Percentiles rank a stretch among this genome's conserved stretches.
Evolutionary conservation across 108 stramenopile species (phyloP).

Genomic region (Schizochytrium sp.): DNA sequence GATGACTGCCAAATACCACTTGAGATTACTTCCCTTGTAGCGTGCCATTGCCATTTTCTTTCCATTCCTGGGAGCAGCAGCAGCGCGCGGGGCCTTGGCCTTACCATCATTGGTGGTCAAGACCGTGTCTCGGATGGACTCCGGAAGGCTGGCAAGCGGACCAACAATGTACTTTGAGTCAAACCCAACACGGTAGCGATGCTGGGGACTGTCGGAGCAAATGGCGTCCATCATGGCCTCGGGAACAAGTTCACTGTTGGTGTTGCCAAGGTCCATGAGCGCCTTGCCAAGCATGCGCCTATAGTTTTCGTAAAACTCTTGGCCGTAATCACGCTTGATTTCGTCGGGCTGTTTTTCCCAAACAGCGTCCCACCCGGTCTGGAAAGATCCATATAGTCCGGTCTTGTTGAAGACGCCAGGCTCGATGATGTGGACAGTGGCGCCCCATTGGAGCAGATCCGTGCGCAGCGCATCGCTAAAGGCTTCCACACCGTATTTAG

Average conservation of each 20-base stretch:
- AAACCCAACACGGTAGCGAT: not conserved
- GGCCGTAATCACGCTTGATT: not conserved
- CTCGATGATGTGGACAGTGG: not conserved
- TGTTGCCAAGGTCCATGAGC: not conserved
- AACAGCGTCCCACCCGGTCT: not conserved
- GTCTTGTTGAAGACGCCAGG: slow-evolving; percentile 17
- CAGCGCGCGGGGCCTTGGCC: not conserved
- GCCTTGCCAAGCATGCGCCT: not conserved
- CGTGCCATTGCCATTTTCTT: not conserved
- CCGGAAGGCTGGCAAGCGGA: not conserved
- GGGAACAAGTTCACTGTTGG: not conserved
- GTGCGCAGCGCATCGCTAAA: slow-evolving; percentile 2
- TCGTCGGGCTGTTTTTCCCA: slow-evolving; percentile 6
- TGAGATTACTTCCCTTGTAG: not conserved
- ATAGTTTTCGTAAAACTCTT: not conserved
- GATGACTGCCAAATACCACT: not conserved
- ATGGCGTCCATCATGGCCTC: slow-evolving; percentile 16
- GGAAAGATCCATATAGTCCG: not conserved
- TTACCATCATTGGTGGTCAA: not conserved
- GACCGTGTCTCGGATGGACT: not conserved
- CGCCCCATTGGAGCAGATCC: not conserved
- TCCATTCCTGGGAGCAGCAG: not conserved
- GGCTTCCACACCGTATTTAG: not conserved
- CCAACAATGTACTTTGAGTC: not conserved
- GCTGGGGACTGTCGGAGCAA: not conserved